These are phyloP conservation scores for Thielaviopsis ethacetica DNA, from an alignment of 2,329 filamentous ascomycete species.

Conservation along the genomic window DNA sequence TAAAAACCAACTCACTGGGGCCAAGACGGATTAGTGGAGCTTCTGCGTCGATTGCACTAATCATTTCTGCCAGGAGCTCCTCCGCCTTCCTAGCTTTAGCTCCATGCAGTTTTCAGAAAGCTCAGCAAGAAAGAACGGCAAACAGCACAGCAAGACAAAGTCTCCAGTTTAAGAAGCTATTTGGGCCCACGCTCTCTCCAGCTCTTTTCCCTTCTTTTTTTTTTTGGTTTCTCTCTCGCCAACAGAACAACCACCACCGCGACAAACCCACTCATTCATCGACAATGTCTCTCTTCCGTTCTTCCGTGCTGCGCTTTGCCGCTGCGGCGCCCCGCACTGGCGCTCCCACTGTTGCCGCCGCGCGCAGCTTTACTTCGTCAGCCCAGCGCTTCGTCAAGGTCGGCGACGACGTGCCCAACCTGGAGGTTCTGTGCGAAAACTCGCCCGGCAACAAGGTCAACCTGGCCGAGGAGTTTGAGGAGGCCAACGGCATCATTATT, in stretches of 20 bases:
- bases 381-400: slow-evolving; percentile 46
- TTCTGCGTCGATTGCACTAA: background rate
- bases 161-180: background rate
- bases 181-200: too few species aligned
- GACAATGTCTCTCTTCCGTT: slow-evolving; percentile 9
- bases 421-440: slow-evolving; percentile 64
- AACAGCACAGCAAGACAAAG: background rate
- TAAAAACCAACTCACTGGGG: background rate
- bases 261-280: background rate
- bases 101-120: background rate
- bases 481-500: slow-evolving; percentile 49
- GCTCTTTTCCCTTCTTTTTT: background rate
- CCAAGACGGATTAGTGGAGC: background rate
- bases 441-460: slow-evolving; percentile 89
- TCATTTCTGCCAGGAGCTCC: background rate
- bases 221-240: background rate
- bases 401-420: slow-evolving; percentile 62
- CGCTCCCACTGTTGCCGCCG: background rate
- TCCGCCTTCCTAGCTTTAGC: background rate
- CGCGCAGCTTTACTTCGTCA: slow-evolving; percentile 44
- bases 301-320: slow-evolving; percentile 6
- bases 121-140: background rate
- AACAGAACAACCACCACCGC: background rate
- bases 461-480: slow-evolving; percentile 56
- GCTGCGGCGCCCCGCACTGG: slow-evolving; percentile 1